These are phyloP conservation scores for Apiospora kogelbergensis DNA, from an alignment of 2,329 filamentous ascomycete genomes.

Conservation along the genomic window DNA sequence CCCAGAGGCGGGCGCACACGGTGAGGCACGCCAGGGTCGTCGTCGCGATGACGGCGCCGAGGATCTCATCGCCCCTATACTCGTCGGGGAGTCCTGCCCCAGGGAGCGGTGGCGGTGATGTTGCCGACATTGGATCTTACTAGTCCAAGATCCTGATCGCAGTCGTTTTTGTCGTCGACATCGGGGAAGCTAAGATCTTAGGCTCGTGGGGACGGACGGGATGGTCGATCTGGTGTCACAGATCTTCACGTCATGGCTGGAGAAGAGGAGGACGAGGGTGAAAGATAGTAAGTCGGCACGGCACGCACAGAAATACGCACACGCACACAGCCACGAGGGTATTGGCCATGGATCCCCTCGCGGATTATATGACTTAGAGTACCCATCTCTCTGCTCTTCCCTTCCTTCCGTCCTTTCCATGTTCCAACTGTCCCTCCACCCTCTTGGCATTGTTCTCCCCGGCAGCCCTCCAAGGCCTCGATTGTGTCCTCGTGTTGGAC, in stretches of 20 bases:
- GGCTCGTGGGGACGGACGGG: not conserved
- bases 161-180: not conserved
- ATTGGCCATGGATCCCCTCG: not conserved
- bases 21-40: conserved; percentile 15
- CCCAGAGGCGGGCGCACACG: conserved; percentile 15
- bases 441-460: not conserved
- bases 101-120: not conserved
- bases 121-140: not conserved
- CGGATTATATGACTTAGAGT: not conserved
- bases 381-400: not conserved
- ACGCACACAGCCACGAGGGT: not conserved
- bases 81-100: conserved; percentile 4
- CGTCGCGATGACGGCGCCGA: conserved; percentile 10
- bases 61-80: conserved; percentile 10
- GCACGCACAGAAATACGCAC: not conserved
- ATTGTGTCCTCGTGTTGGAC: not conserved
- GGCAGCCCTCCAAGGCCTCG: not conserved
- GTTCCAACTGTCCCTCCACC: not conserved
- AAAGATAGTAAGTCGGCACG: not conserved
- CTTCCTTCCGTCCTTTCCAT: not conserved
- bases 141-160: not conserved
- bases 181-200: not conserved
- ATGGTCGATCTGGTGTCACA: not conserved
- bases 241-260: not conserved
- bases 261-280: not conserved